A percentile compares a stretch with the other conserved stretches of the same genome.
Evolutionary conservation across 1,139 yeast genomes (phyloP).

Genomic region (Tardiomyces depauwii): DNA sequence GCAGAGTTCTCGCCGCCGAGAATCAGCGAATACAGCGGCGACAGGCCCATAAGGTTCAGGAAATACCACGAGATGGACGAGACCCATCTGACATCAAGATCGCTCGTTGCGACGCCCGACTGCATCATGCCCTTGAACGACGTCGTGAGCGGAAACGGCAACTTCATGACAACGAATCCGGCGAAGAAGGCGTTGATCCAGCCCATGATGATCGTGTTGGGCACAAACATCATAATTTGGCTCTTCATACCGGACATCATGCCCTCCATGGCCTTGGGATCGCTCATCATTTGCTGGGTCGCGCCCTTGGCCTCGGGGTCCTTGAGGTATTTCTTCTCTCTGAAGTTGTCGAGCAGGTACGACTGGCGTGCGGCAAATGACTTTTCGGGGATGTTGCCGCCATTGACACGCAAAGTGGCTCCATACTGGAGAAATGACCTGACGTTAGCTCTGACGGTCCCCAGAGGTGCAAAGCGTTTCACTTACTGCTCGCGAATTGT

Average conservation of each 20-base stretch:
- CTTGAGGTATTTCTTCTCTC: conserved; percentile 41
- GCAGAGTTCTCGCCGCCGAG: conserved; percentile 43
- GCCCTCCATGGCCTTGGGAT: conserved; percentile 64
- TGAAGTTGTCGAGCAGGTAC: conserved; percentile 35
- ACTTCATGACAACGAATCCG: conserved; percentile 74
- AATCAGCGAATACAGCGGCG: conserved; percentile 65
- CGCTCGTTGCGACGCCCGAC: conserved; percentile 73
- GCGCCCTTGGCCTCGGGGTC: conserved; percentile 34
- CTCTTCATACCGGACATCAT: conserved; percentile 71
- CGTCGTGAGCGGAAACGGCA: conserved; percentile 76
- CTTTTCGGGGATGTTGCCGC: conserved; percentile 32
- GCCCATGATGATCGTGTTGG: conserved; percentile 90
- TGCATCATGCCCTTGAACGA: conserved; percentile 90
- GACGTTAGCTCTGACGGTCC: conserved; percentile 13
- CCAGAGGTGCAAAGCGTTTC: conserved; percentile 23
- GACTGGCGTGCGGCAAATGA: conserved; percentile 42
- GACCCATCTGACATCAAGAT: conserved; percentile 88
- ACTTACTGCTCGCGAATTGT: conserved; percentile 45
- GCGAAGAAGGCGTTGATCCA: conserved; percentile 94
- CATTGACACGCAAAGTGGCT: conserved; percentile 39
- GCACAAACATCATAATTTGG: conserved; percentile 72
- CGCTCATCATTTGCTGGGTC: conserved; percentile 49
- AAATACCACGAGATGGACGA: conserved; percentile 97
- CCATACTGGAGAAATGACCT: conserved; percentile 39
- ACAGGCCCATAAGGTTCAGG: conserved; percentile 74